Evolutionary conservation across 495 filamentous ascomycete genomes (phyloP), one percentile per base, ranked within the genome.

Genomic region (Xylaria telfairii): DNA sequence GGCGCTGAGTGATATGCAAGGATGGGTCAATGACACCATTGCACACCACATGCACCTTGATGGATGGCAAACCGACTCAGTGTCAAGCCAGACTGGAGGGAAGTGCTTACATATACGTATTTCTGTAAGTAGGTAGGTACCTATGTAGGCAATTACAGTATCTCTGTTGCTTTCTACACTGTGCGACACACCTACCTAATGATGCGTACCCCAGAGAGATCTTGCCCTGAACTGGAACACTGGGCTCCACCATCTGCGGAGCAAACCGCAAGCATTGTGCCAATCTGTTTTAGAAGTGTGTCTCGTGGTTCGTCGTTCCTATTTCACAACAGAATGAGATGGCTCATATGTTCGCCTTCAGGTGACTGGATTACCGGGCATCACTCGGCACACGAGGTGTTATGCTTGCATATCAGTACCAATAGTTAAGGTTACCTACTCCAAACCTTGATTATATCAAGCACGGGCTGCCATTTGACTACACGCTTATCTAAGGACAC

Each of bases 21-120:
- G 65, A 68, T 59, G 24, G 26, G 41, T 32, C 37, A 39, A 68
- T 68, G 65, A 67, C 49, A 67, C 49, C 65, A 67, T 67, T 57
- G 62, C 65, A 67, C 44, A 57, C 65, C 51, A 68, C 37, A 59
- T 21, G 59, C 37, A 62, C 59, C 59, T 62, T 41, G 59, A 62
- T 62, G 59, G 59, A 62, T 62, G 59, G 59, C 34, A 42, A 24
- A 7, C 10, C 21, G 51, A n/a, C n/a, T n/a, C n/a, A n/a, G n/a
- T n/a, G n/a, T n/a, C n/a, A n/a, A n/a, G n/a, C n/a, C n/a, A n/a
- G n/a, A n/a, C n/a, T n/a, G n/a, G n/a, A n/a, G n/a, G n/a, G n/a
- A n/a, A n/a, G n/a, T n/a, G n/a, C n/a, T n/a, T n/a, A n/a, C n/a
- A n/a, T n/a, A n/a, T n/a, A n/a, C n/a, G n/a, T n/a, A n/a, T n/a